phyloP scores from a whole-genome alignment of 192 early-diverging fungal genomes.

The Entomortierella beljakovae region DNA sequence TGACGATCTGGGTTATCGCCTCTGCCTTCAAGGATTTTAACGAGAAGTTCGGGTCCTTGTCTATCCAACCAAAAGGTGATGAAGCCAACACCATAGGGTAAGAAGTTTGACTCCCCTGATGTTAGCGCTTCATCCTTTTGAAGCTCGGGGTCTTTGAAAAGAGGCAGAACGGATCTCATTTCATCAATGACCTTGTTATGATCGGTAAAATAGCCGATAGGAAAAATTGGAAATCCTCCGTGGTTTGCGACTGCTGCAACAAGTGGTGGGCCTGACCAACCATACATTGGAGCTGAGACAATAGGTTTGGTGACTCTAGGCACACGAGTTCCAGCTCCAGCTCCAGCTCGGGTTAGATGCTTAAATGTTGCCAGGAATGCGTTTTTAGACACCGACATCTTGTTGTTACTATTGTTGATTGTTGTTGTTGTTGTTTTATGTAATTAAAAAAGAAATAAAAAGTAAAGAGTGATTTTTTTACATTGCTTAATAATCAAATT shows the following conservation, averaged over 20 bases:
- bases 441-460: not conserved
- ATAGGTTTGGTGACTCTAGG: slow-evolving; percentile 49
- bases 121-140: not conserved
- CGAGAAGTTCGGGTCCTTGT: slow-evolving; percentile 52
- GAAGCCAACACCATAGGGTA: slow-evolving; percentile 57
- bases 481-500: not conserved
- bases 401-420: too few relatives aligned
- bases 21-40: slow-evolving; percentile 21
- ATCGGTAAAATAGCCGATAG: slow-evolving; percentile 45
- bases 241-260: slow-evolving; percentile 56
- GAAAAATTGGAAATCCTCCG: slow-evolving; percentile 48
- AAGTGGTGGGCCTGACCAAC: slow-evolving; percentile 50
- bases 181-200: slow-evolving; percentile 34
- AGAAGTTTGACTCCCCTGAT: slow-evolving; percentile 6
- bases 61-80: slow-evolving; percentile 53
- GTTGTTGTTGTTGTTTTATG: not conserved
- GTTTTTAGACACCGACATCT: slow-evolving; percentile 12
- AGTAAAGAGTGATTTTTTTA: too few relatives aligned
- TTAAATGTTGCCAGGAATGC: slow-evolving; percentile 16
- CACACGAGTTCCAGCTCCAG: not conserved
- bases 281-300: slow-evolving; percentile 59
- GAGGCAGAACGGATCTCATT: slow-evolving; percentile 5
- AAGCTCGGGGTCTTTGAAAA: slow-evolving; percentile 1
- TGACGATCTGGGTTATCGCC: slow-evolving; percentile 8
- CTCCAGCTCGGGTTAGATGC: slow-evolving; percentile 5